Evolutionary conservation across 2,329 filamentous ascomycete species (phyloP), one percentile per base, ranked within the genome.

Genomic region (Fusarium sp.): DNA sequence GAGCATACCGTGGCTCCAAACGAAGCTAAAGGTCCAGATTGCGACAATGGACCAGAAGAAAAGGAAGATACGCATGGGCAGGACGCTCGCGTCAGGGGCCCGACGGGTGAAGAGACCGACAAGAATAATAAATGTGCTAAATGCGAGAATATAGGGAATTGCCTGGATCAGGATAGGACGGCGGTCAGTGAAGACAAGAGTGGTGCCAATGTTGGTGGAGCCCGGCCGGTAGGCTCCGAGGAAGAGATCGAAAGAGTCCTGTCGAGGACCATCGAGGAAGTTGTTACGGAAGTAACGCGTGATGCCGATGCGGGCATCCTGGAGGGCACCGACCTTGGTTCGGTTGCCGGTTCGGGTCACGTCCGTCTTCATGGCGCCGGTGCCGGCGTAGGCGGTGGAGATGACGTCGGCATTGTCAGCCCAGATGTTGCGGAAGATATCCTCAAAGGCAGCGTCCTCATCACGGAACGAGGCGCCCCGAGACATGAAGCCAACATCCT

Each of bases 331-430:
- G 8, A 88, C 87, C 77, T 90, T 93, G 29, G 96, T 99, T 58
- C 96, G 89, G 75, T 92, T 89, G 54, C 95, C 96, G 2, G 93
- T 93, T n/a, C 96, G 90, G 2, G 96, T 99, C 74, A 98, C 93
- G 78, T 99, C 96, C 0, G 96, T 99, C 86, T 99, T 99, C 83
- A 99, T 88, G 56, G 96, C 96, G 3, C 96, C 96, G 0, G 96
- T 99, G 60, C 96, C 96, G 1, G 96, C 96, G 80, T 99, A 99
- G 0, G 93, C 90, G 72, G 89, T 91, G 16, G 94, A 97, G 33
- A 99, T 94, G 23, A 96, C 91, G 78, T 99, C 96, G 61, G 96
- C 96, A 76, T 99, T 99, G 81, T 99, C 96, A 29, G 96, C 96
- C 96, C 96, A 99, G 14, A 98, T 85, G 80, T 98, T 98, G 72